Conservation (phyloP, 768 basidiomycete species). For the Russula vinacea region DNA sequence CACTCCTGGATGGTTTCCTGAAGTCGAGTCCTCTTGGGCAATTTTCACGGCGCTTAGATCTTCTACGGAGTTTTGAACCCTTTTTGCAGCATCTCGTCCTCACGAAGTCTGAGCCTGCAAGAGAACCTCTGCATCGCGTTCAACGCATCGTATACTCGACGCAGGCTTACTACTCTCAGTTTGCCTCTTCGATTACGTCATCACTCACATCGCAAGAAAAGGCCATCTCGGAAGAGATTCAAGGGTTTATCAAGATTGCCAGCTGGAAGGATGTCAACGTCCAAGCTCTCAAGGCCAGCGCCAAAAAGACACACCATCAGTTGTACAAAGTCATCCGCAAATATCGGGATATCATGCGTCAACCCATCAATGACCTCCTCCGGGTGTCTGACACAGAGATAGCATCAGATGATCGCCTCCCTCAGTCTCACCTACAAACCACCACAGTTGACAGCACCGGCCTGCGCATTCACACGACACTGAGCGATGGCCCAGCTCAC, state of each 20-base stretch:
- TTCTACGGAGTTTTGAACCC: constrained; percentile 64
- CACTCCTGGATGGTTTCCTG: constrained; percentile 80
- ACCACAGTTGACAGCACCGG: neutral
- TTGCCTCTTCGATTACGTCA: constrained; percentile 44
- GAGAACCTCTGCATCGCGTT: constrained; percentile 47
- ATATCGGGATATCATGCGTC: constrained; percentile 84
- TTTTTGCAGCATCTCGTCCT: constrained; percentile 45
- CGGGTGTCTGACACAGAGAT: neutral
- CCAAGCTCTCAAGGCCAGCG: constrained; percentile 87
- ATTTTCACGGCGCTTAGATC: constrained; percentile 60
- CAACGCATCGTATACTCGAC: constrained; percentile 59
- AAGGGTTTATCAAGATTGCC: constrained; percentile 85
- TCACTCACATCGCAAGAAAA: constrained; percentile 56
- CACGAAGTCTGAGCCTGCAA: constrained; percentile 36
- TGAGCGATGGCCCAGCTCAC: constrained; percentile 37
- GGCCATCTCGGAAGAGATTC: constrained; percentile 74
- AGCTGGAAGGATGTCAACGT: constrained; percentile 99
- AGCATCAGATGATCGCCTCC: neutral
- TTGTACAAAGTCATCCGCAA: constrained; percentile 88
- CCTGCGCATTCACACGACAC: neutral
- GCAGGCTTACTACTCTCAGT: constrained; percentile 60
- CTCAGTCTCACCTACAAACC: neutral
- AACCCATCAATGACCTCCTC: constrained; percentile 54
- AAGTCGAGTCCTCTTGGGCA: constrained; percentile 78
- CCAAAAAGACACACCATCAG: constrained; percentile 84